Percentiles rank a stretch among this genome's conserved stretches.
These are phyloP conservation scores for Atalantia buxifolia DNA, from an alignment of 345 rosid genomes.

Conservation along the genomic window DNA sequence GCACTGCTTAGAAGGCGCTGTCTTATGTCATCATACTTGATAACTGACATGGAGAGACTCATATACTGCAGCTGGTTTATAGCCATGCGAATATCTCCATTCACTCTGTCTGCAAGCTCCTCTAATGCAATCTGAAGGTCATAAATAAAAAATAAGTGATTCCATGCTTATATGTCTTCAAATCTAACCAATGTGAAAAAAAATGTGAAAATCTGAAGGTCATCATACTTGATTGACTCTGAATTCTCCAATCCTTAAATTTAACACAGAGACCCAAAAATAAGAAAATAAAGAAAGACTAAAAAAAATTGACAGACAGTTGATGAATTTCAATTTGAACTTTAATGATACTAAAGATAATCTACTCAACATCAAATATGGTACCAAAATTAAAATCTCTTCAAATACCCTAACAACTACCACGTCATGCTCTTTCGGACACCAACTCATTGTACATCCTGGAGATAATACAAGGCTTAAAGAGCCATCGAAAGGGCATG, in stretches of 20 bases:
- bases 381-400: not conserved
- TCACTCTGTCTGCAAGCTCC: constrained; percentile 92
- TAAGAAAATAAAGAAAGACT: not conserved
- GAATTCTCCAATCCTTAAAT: not conserved
- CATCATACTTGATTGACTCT: not conserved
- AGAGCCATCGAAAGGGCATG: not conserved
- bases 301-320: not conserved
- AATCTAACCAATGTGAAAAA: not conserved
- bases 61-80: constrained; percentile 89
- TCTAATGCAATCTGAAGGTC: constrained; percentile 74
- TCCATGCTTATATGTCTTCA: not conserved
- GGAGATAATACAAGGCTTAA: not conserved
- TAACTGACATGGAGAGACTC: constrained; percentile 83
- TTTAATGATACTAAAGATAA: not conserved
- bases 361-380: not conserved
- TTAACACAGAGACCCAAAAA: not conserved
- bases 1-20: constrained; percentile 79
- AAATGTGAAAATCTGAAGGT: not conserved
- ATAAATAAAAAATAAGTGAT: not conserved
- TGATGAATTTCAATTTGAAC: not conserved
- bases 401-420: not conserved
- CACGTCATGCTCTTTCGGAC: not conserved
- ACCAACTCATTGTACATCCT: not conserved
- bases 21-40: constrained; percentile 87
- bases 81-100: constrained; percentile 98